Conservation (phyloP, 768 basidiomycete species). For the Lactarius trivialis region DNA sequence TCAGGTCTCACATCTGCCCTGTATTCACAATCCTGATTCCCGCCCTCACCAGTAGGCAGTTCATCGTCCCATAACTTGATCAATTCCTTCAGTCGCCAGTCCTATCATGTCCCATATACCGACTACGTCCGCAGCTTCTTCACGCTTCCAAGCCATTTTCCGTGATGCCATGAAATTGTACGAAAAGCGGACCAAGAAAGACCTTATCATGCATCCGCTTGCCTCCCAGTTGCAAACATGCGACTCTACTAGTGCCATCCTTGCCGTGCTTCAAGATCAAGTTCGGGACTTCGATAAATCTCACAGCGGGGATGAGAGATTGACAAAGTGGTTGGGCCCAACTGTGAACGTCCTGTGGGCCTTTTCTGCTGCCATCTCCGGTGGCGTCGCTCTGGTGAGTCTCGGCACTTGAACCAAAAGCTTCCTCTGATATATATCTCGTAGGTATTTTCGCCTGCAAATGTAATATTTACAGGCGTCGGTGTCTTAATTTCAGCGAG, state of each 20-base stretch:
- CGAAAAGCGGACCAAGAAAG: neutral
- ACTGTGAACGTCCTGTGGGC: neutral
- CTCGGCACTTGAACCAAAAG: neutral
- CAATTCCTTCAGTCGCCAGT: neutral
- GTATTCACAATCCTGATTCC: neutral
- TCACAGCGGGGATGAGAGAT: neutral
- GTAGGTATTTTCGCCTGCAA: neutral
- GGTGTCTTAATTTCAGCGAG: neutral
- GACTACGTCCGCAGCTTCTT: neutral
- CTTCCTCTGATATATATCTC: neutral
- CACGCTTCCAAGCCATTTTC: neutral
- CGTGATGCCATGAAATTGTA: neutral
- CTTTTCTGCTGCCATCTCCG: neutral
- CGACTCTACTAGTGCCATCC: neutral
- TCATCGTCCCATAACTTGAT: neutral
- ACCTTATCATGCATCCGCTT: neutral
- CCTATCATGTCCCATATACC: neutral
- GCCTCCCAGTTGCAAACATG: neutral
- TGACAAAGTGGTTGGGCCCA: neutral
- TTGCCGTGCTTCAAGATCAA: neutral
- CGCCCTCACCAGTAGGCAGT: neutral
- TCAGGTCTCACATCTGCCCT: neutral
- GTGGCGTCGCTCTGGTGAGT: neutral
- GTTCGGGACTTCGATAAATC: neutral
- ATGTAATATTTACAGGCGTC: neutral